A percentile compares a stretch with the other conserved stretches of the same genome.
phyloP scores from a whole-genome alignment of 495 filamentous ascomycete species.

The Xylaria longipes region DNA sequence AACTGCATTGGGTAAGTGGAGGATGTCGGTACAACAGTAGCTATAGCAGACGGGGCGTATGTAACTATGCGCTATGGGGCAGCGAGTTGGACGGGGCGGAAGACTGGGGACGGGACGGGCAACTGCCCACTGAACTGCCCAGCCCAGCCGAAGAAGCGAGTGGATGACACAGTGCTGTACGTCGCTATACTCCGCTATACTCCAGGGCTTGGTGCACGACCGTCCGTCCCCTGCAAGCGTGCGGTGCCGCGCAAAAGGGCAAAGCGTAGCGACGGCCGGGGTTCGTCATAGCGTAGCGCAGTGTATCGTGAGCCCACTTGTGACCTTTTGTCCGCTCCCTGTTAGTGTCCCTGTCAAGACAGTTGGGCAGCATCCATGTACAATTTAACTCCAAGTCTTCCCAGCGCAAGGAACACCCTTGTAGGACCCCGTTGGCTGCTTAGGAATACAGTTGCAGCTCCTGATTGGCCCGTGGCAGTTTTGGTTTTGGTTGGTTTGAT shows the following conservation, averaged over 20 bases:
- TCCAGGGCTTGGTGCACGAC: no score
- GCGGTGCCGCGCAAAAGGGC: conserved; percentile 8
- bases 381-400: conserved; percentile 1
- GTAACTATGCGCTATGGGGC: not conserved
- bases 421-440: conserved; percentile 5
- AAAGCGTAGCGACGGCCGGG: conserved; percentile 12
- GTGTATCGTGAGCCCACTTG: not conserved
- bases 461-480: conserved; percentile 1
- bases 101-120: not conserved
- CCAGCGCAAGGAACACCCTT: conserved; percentile 7
- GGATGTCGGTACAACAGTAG: not conserved
- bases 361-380: conserved; percentile 18
- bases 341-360: not conserved
- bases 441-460: not conserved
- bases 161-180: not conserved
- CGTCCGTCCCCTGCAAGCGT: no score
- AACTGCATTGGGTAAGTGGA: conserved; percentile 8
- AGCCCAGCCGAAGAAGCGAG: not conserved
- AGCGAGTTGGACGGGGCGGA: not conserved
- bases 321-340: conserved; percentile 1
- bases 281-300: conserved; percentile 10
- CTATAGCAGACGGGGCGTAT: not conserved
- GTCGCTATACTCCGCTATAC: not conserved
- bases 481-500: conserved; percentile 18
- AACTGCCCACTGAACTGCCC: not conserved